phyloP scores from a whole-genome alignment of 2,329 filamentous ascomycete species.

The Emergomyces pasteurianus region DNA sequence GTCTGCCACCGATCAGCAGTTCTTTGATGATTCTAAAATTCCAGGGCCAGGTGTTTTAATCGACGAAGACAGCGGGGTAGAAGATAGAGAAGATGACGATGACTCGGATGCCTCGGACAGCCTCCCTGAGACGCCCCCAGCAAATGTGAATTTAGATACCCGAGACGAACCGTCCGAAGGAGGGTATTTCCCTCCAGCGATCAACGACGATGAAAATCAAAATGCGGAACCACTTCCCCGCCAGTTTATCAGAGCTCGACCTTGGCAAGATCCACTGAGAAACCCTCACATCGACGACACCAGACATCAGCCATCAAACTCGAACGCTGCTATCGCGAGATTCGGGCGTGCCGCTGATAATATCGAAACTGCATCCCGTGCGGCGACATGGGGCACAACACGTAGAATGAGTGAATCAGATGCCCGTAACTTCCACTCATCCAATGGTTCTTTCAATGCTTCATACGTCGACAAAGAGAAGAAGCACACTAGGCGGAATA shows the following conservation, averaged over 20 bases:
- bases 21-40: constrained; percentile 29
- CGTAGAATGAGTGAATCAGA: constrained; percentile 40
- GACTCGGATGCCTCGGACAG: constrained; percentile 18
- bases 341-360: constrained; percentile 40
- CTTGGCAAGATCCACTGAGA: constrained; percentile 38
- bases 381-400: constrained; percentile 43
- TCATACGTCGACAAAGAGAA: constrained; percentile 16
- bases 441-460: constrained; percentile 15
- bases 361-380: constrained; percentile 42
- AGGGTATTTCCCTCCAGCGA: constrained; percentile 13
- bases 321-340: constrained; percentile 44
- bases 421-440: constrained; percentile 34
- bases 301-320: constrained; percentile 38
- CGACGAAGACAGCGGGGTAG: constrained; percentile 28
- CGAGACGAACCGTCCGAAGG: constrained; percentile 13
- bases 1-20: constrained; percentile 10
- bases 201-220: constrained; percentile 15
- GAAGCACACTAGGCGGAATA: constrained; percentile 33
- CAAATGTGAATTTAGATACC: constrained; percentile 17
- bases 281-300: constrained; percentile 20
- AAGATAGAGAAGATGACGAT: constrained; percentile 23
- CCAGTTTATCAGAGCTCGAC: constrained; percentile 30
- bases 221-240: constrained; percentile 22
- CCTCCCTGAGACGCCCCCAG: constrained; percentile 17
- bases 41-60: constrained; percentile 42